A percentile compares a stretch with the other conserved stretches of the same genome.
Conservation (phyloP, 805 yeast species). For the Ogataea glucozyma region DNA sequence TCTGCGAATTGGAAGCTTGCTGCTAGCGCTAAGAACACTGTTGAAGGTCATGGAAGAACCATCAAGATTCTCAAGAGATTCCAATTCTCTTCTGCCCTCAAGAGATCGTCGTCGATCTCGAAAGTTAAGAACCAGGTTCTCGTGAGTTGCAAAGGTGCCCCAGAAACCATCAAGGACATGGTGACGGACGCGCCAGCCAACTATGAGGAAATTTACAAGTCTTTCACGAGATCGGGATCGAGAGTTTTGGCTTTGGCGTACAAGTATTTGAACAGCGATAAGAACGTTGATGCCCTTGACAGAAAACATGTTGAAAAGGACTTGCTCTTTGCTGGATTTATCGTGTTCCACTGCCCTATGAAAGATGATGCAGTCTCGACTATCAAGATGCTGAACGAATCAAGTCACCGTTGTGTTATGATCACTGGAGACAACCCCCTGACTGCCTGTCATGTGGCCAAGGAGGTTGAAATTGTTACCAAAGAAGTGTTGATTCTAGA, state of each 20-base stretch:
- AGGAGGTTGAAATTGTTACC: constrained; percentile 84
- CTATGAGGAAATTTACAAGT: constrained; percentile 83
- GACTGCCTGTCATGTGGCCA: constrained; percentile 97
- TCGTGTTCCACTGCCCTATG: constrained; percentile 96
- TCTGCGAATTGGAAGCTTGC: constrained; percentile 86
- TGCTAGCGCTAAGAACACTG: constrained; percentile 60
- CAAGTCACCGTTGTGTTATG: constrained; percentile 95
- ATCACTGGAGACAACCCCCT: constrained; percentile 98
- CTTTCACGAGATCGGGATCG: constrained; percentile 92
- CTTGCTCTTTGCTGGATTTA: constrained; percentile 83
- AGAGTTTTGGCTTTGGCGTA: constrained; percentile 96
- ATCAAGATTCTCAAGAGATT: constrained; percentile 85
- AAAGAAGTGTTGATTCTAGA: constrained; percentile 85
- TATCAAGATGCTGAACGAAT: constrained; percentile 88
- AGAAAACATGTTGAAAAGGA: constrained; percentile 78
- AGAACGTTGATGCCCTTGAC: constrained; percentile 56
- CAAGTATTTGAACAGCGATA: constrained; percentile 56
- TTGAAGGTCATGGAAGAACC: constrained; percentile 45
- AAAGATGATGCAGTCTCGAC: constrained; percentile 91
- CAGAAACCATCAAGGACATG: constrained; percentile 88
- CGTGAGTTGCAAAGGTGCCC: constrained; percentile 96
- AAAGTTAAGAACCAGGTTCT: constrained; percentile 51
- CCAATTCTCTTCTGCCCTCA: constrained; percentile 94
- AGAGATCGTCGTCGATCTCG: constrained; percentile 90
- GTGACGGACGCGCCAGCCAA: constrained; percentile 65